phyloP scores from a whole-genome alignment of 441 rosid species.

The Dalechampia spathulata region DNA sequence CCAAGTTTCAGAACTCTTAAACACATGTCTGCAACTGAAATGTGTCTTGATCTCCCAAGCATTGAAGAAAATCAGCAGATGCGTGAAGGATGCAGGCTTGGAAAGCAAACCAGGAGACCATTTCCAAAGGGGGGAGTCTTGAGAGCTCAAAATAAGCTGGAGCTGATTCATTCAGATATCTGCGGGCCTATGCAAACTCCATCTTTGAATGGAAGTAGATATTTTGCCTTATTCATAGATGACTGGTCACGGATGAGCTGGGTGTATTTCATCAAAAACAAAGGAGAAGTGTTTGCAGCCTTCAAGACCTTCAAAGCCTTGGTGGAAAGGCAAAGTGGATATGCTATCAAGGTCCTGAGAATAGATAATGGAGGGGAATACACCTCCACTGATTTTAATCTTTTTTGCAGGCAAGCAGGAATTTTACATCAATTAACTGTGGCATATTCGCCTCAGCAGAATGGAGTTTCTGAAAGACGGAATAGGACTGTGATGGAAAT shows the following conservation, averaged over 20 bases:
- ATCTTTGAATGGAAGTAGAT: neutral
- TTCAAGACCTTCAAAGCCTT: neutral
- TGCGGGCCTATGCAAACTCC: neutral
- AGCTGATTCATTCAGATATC: neutral
- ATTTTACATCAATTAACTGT: neutral
- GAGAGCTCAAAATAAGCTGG: too few relatives aligned
- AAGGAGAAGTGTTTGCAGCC: neutral
- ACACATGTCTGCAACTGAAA: too few relatives aligned
- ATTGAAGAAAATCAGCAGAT: too few relatives aligned
- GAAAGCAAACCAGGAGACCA: too few relatives aligned
- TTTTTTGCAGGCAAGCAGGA: neutral
- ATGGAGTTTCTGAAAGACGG: neutral
- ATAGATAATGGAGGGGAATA: neutral
- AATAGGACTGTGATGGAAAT: neutral
- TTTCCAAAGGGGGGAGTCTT: too few relatives aligned
- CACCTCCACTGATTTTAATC: neutral
- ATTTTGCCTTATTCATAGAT: too few relatives aligned
- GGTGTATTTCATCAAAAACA: neutral
- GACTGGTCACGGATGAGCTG: neutral
- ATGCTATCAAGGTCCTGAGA: neutral
- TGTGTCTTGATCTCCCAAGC: too few relatives aligned
- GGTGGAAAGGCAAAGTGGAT: neutral
- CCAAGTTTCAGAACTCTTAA: too few relatives aligned
- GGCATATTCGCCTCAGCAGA: neutral
- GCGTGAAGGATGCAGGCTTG: too few relatives aligned